phyloP scores from a whole-genome alignment of 108 stramenopile species.

The Epithemia pelagica region DNA sequence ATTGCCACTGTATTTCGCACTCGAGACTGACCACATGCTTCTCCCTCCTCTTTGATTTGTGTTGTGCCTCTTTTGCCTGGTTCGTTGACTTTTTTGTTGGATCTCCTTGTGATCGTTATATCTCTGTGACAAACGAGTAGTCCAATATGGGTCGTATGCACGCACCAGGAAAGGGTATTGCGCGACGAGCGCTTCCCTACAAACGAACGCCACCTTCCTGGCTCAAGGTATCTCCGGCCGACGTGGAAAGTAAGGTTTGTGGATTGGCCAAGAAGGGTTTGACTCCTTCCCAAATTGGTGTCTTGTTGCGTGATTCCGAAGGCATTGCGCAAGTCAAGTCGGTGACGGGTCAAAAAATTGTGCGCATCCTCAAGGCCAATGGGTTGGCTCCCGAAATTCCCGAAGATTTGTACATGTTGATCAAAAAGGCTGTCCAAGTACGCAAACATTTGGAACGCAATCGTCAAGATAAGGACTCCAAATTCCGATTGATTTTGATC shows the following conservation, averaged over 20 bases:
- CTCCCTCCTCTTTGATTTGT: too few species aligned
- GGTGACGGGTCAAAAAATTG: slow-evolving; percentile 98
- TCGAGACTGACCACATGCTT: too few species aligned
- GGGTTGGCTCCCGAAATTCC: slow-evolving; percentile 99
- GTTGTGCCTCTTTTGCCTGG: too few species aligned
- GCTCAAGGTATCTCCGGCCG: slow-evolving; percentile 88
- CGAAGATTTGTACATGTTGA: slow-evolving; percentile 99
- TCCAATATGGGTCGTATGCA: slow-evolving; percentile 92
- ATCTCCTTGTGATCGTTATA: slow-evolving; percentile 5
- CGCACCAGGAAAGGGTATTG: slow-evolving; percentile 99
- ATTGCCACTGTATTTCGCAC: too few species aligned
- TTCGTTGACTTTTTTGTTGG: neutral
- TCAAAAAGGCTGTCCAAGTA: slow-evolving; percentile 99
- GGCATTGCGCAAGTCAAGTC: slow-evolving; percentile 95
- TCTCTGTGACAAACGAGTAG: too few species aligned
- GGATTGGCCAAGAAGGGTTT: slow-evolving; percentile 99
- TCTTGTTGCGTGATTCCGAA: slow-evolving; percentile 96
- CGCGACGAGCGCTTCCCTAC: slow-evolving; percentile 97
- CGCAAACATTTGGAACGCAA: slow-evolving; percentile 99
- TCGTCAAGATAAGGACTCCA: slow-evolving; percentile 99
- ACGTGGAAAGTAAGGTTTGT: slow-evolving; percentile 97
- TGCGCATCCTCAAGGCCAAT: slow-evolving; percentile 98
- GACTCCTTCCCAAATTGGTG: slow-evolving; percentile 99
- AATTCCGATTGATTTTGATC: slow-evolving; percentile 99
- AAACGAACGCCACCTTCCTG: slow-evolving; percentile 98